Evolutionary conservation across 2,329 filamentous ascomycete species (phyloP).

Genomic region (Thelonectria discophora): DNA sequence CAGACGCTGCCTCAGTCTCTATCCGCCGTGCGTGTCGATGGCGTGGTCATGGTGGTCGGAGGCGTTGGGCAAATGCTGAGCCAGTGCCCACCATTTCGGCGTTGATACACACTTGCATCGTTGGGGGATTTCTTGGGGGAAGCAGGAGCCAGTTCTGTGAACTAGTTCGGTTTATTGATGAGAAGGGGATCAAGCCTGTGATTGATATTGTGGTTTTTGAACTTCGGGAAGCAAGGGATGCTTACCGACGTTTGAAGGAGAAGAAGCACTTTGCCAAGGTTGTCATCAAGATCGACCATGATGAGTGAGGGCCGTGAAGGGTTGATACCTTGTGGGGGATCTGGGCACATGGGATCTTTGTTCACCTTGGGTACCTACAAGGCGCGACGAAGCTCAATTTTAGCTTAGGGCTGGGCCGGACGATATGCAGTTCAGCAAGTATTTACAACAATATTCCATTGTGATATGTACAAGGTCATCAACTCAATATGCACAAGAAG

Average conservation of each 20-base stretch:
- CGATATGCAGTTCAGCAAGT: too few relatives aligned
- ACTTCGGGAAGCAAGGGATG: slow-evolving; percentile 44
- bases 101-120: slow-evolving; percentile 40
- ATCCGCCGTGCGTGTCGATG: slow-evolving; percentile 54
- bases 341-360: too few relatives aligned
- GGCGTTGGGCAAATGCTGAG: slow-evolving; percentile 38
- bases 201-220: slow-evolving; percentile 45
- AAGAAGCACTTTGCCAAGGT: slow-evolving; percentile 51
- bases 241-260: slow-evolving; percentile 44
- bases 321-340: too few relatives aligned
- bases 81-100: slow-evolving; percentile 38
- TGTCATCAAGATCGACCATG: slow-evolving; percentile 42
- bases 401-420: too few relatives aligned
- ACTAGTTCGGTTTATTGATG: slow-evolving; percentile 45
- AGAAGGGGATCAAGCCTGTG: slow-evolving; percentile 43
- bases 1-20: slow-evolving; percentile 67
- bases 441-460: background rate
- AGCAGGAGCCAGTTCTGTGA: slow-evolving; percentile 42
- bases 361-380: too few relatives aligned
- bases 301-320: background rate
- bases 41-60: slow-evolving; percentile 47
- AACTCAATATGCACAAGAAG: background rate
- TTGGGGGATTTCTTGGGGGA: slow-evolving; percentile 43
- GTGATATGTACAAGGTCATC: background rate
- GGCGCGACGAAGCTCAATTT: too few relatives aligned